Base-by-base conservation (phyloP, 2,329 filamentous ascomycete genomes). In the Lachnellula cervina region DNA sequence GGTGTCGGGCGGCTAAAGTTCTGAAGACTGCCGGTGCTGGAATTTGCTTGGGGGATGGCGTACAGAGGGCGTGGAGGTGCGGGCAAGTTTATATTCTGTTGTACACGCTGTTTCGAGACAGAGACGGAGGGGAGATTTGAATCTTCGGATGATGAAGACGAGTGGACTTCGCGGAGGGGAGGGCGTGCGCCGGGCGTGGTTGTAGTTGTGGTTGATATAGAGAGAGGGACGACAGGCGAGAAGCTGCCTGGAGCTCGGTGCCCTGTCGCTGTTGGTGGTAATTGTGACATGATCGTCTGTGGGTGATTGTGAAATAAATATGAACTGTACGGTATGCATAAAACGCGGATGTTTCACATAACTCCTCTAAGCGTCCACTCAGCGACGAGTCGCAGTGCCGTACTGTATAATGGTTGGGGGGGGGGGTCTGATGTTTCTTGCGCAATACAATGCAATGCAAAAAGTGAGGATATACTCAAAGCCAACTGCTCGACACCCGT, bases 1-100 rank as follows among this genome's bases (percentile, higher is more conserved):
- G 54, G 49, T 7, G 72, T 76, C 42, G 82, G 81, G 16, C 82
- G 77, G 23, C 81, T 83, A 72, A 82, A 85, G 74, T 81, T 83
- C 57, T 80, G 80, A 21, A 70, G 63, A 53, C 64, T 68, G 57
- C 62, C 62, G 76, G 70, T 73, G 70, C 77, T 81, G 53, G 73
- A 71, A 69, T 76, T 81, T 60, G 72, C 65, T 58, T 76, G 76
- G 14, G 73, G 70, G 5, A 75, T 72, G 60, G 81, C 79, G 66
- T 69, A 79, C 77, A 63, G 77, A 74, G 34, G 80, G 74, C 54
- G 77, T 77, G 59, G 72, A 68, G 23, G 76, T 67, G 45, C 70
- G 69, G 52, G 67, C 67, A 52, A 68, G 67, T 57, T 57, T 48
- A 55, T 59, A 64, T 65, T 61, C 61, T 65, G 52, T 37, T 44